Base-by-base conservation (phyloP, 805 yeast genomes). In the Danielia oregonensis region DNA sequence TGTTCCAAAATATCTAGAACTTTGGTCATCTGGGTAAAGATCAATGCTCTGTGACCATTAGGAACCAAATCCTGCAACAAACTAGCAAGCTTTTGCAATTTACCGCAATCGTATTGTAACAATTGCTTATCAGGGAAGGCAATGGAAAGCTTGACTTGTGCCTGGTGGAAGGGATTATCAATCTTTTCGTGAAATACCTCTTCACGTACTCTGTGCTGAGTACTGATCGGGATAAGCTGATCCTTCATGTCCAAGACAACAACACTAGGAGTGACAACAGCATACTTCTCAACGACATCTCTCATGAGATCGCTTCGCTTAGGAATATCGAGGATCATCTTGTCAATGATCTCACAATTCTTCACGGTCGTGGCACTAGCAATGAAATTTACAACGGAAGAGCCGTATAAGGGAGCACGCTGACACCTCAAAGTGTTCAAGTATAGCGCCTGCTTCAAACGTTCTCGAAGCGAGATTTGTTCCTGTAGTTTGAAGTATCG, bases 21-120 rank as follows among this genome's bases (percentile, higher is more conserved):
- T 54, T 86, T 86, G 2, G 98, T 91, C 99, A 93, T 93, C 55
- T 93, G 99, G 0, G 99, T 93, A 65, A 93, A 93, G 38, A 93
- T 91, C 42, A 93, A 71, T 0, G 95, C 97, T 42, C 98, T 72
- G 55, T 93, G 99, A 0, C 97, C 97, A 29, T 79, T 79, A 23
- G 83, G 81, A 33, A 84, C 82, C 43, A 94, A 67, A 17, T 86
- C 82, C 38, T 82, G 86, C 35, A 93, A 61, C 29, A 93, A 63
- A 3, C 65, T 59, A 0, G 97, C 91, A 32, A 93, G 62, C 48
- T 81, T 83, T 55, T 93, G 99, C 24, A 93, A 68, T 59, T 93
- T 93, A 39, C 99, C 99, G 68, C 98, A 93, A 58, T 93, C 99
- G 56, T 84, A 93, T 55, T 93, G 95, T 36, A 93, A 61, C 39